Evolutionary conservation across 2,329 filamentous ascomycete species (phyloP).

Genomic region (Fusarium beomiforme): DNA sequence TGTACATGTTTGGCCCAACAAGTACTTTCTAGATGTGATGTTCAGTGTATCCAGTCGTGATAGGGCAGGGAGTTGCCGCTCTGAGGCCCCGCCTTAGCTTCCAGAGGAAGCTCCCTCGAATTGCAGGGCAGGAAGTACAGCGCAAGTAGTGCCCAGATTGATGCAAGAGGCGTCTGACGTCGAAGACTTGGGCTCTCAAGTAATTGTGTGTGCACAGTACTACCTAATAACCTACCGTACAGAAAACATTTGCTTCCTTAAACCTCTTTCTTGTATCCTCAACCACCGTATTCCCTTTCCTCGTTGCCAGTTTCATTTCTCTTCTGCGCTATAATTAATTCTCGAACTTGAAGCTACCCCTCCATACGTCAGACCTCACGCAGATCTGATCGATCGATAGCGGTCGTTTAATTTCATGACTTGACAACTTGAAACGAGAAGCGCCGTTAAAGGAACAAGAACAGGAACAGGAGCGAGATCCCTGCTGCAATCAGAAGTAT

Average conservation of each 20-base stretch:
- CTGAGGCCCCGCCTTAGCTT: not conserved
- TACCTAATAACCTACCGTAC: too few relatives aligned
- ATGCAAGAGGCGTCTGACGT: conserved; percentile 28
- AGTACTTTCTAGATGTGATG: not conserved
- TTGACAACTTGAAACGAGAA: conserved; percentile 19
- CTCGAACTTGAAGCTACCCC: not conserved
- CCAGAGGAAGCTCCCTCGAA: not conserved
- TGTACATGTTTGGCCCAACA: not conserved
- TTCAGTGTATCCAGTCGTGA: not conserved
- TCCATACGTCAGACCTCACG: conserved; percentile 2
- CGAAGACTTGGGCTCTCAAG: conserved; percentile 7
- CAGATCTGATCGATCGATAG: not conserved
- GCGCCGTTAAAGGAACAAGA: not conserved
- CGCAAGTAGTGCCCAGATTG: not conserved
- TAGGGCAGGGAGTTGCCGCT: conserved; percentile 7
- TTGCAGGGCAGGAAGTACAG: not conserved
- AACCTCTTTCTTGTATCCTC: not conserved
- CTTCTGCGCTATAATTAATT: not conserved
- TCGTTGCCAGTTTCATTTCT: not conserved
- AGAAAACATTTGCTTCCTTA: not conserved
- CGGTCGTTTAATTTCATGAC: not conserved
- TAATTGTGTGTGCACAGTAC: not conserved
- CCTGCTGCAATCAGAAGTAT: conserved; percentile 20
- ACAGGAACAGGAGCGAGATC: conserved; percentile 17
- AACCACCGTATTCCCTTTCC: not conserved